Base-by-base conservation (phyloP, 2,329 filamentous ascomycete genomes). In the Acrocalymma vagum region DNA sequence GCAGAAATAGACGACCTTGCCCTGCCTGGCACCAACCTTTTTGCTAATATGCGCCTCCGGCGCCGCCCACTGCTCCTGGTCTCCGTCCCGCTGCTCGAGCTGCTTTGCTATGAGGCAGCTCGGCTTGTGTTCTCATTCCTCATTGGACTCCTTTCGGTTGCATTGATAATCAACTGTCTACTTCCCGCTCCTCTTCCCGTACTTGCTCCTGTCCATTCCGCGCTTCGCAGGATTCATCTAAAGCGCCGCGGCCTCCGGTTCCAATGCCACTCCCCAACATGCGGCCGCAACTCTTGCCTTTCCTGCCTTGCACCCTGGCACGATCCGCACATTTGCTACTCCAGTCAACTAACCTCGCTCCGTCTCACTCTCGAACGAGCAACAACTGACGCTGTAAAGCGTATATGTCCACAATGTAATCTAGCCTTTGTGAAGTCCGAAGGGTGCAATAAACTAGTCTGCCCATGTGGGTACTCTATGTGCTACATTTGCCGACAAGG, bases 391-490 rank as follows among this genome's bases (percentile, higher is more conserved):
- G 93, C 93, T 16, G 85, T 97, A 66, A 99, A 97, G 73, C 88
- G 94, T 34, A 93, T 94, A 8, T 99, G 94, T 67, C 94, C 94
- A 7, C 83, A 87, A 31, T 99, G 94, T 76, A 87, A 89, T 55
- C 89, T 92, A 8, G 89, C 86, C 11, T 97, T 97, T 67, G 89
- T 99, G 72, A 97, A 97, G 70, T 87, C 85, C 6, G 85, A 86
- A 17, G 94, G 94, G 60, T 99, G 94, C 80, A 99, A 99, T 77
- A 97, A 97, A 73, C 80, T 99, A 26, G 93, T 90, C 5, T 97
- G 94, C 65, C 85, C 91, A 11, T 99, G 94, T 71, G 94, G 94
- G 7, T 97, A 97, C 72, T 87, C 88, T 57, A 97, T 97, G 93
- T 99, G 94, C 69, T 99, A 99, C 63, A 84, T 97, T 30, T 99